phyloP scores from a whole-genome alignment of 306 rosid species.

The Mimosa pudica region DNA sequence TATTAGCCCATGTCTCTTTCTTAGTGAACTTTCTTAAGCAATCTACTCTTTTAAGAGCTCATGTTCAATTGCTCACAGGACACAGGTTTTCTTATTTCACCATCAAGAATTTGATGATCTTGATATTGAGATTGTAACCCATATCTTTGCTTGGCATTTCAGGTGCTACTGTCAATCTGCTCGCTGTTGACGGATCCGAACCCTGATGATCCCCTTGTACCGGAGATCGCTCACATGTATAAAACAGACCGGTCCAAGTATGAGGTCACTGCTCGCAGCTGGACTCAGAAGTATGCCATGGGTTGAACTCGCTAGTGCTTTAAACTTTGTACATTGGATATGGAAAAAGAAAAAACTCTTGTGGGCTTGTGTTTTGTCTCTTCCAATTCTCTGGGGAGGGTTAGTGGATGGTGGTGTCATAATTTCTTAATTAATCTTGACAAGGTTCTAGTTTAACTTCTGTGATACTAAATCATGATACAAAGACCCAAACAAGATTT shows the following conservation, averaged over 20 bases:
- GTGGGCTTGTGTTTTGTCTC: neutral
- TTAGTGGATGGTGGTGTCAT: neutral
- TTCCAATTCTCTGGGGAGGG: neutral
- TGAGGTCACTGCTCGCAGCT: slow-evolving; percentile 9
- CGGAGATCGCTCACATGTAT: slow-evolving; percentile 4
- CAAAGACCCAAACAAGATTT: neutral
- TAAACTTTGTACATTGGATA: neutral
- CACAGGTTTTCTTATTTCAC: neutral
- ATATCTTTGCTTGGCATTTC: neutral
- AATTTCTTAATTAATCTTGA: neutral
- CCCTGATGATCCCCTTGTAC: slow-evolving; percentile 4
- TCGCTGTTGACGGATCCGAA: slow-evolving; percentile 5
- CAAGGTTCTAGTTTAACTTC: neutral
- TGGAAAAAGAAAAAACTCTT: neutral
- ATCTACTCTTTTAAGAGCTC: neutral
- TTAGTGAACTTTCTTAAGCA: neutral
- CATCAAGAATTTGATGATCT: neutral
- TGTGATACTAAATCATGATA: neutral
- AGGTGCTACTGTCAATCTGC: slow-evolving; percentile 8
- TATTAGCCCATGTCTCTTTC: neutral
- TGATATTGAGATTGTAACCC: neutral
- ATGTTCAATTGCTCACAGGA: neutral
- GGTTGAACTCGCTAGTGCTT: neutral
- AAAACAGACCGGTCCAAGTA: slow-evolving; percentile 13
- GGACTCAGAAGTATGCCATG: slow-evolving; percentile 19